Base-by-base conservation (phyloP, 2,329 filamentous ascomycete genomes). In the Colletotrichum nymphaeae region DNA sequence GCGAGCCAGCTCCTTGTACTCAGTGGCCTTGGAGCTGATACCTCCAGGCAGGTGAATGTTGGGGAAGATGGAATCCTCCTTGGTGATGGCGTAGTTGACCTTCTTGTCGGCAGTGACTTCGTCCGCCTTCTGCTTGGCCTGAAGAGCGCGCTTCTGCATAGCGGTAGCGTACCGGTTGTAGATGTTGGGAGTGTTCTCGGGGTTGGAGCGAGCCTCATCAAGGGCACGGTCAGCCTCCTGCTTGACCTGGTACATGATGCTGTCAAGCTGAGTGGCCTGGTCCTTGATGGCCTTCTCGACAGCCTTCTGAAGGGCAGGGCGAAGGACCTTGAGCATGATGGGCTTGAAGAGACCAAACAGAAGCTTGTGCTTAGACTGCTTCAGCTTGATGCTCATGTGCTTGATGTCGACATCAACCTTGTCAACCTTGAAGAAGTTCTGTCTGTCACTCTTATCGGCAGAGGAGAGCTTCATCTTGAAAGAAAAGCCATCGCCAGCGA, bases 401-500 rank as follows among this genome's bases (percentile, higher is more conserved):
- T 94, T 93, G 77, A 98, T 90, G 78, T 94, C 92, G 24, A 97
- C 94, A 53, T 93, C 88, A 3, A 98, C 93, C 83, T 93, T 95
- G 80, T 97, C 95, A 74, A 98, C 89, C 89, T 98, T 98, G 90
- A 98, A 96, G 85, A 97, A 97, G 82, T 97, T 92, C 78, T 94
- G 91, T 32, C 88, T 86, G 79, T 98, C 95, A 24, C 87, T 88
- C 80, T 92, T 90, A 65, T 96, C 92, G 3, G 94, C 92, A 59
- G 92, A 95, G 69, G 95, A 94, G 77, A 98, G 89, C 81, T 95
- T 94, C 80, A 98, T 91, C 84, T 95, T 95, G 89, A 98, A 98
- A 79, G 93, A 93, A 82, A 99, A 93, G 46, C 97, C 97, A 56
- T 93, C 90, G 37, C 95, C 97, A 30, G 93, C 94, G 67, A 99